Base-by-base conservation (phyloP, 2,329 filamentous ascomycete species). In the Aureobasidium sp. region DNA sequence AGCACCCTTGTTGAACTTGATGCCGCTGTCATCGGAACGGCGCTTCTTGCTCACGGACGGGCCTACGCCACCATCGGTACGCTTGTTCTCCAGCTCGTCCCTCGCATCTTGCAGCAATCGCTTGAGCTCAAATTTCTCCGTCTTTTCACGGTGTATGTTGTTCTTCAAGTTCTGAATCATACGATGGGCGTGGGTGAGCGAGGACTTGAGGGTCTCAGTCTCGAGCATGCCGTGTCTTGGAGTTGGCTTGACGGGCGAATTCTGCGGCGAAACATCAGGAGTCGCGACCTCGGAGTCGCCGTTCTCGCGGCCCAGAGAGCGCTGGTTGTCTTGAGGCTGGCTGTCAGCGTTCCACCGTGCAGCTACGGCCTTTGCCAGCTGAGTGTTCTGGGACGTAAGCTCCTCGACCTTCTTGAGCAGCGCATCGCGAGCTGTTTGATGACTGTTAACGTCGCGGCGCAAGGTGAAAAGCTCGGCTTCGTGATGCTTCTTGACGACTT, bases 111-210 rank as follows among this genome's bases (percentile, higher is more conserved):
- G 93, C 34, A 97, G 84, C 83, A 99, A 90, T 64, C 93, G 89
- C 76, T 91, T 92, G 60, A 97, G 84, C 75, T 99, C 94, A 31
- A 97, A 84, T 80, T 97, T 99, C 75, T 99, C 94, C 0, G 93
- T 97, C 85, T 97, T 99, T 75, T 99, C 94, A 37, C 94, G 89
- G 74, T 99, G 93, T 51, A 97, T 89, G 70, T 92, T 96, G 73
- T 89, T 91, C 75, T 96, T 91, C 68, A 97, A 84, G 70, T 91
- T 96, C 73, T 97, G 93, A 63, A 99, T 97, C 77, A 96, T 97
- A 63, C 93, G 86, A 74, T 97, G 94, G 42, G 94, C 93, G 73
- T 99, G 94, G 67, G 91, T 88, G 31, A 97, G 82, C 29, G 93
- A 97, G 60, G 92, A 95, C 78, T 94, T 95, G 67, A 99, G 79